These are phyloP conservation scores for Penicillium sp. DNA, from an alignment of 2,329 filamentous ascomycete species.

Conservation along the genomic window DNA sequence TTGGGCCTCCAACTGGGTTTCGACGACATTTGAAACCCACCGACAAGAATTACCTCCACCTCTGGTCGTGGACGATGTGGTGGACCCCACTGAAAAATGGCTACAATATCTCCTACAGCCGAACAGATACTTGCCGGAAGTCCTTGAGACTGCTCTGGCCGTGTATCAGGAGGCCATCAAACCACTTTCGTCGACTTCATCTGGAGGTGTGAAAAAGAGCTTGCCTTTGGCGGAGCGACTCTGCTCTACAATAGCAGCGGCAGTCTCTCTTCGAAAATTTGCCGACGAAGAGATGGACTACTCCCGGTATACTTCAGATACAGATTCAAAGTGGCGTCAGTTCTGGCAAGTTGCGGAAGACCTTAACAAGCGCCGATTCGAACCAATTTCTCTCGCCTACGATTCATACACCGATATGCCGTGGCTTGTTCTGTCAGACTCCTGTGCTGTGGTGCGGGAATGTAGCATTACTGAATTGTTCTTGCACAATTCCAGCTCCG, in stretches of 20 bases:
- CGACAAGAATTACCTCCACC: slow-evolving; percentile 54
- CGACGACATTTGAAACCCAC: slow-evolving; percentile 61
- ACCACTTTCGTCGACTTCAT: slow-evolving; percentile 32
- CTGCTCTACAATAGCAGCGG: slow-evolving; percentile 67
- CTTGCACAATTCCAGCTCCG: slow-evolving; percentile 61
- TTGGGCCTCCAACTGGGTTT: slow-evolving; percentile 69
- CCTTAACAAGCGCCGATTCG: slow-evolving; percentile 79
- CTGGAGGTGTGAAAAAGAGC: slow-evolving; percentile 46
- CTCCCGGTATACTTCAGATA: slow-evolving; percentile 68
- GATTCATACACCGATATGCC: slow-evolving; percentile 69
- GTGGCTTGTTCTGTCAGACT: slow-evolving; percentile 82
- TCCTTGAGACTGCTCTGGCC: slow-evolving; percentile 76
- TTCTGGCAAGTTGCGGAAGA: slow-evolving; percentile 85
- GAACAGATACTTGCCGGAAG: slow-evolving; percentile 74
- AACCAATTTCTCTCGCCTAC: slow-evolving; percentile 73
- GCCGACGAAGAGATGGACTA: slow-evolving; percentile 69
- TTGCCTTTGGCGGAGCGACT: slow-evolving; percentile 72
- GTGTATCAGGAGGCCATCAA: slow-evolving; percentile 71
- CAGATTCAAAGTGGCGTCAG: slow-evolving; percentile 81
- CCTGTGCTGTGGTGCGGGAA: slow-evolving; percentile 72
- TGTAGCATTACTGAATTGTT: slow-evolving; percentile 77
- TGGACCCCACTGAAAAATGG: slow-evolving; percentile 80
- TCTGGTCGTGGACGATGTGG: slow-evolving; percentile 62
- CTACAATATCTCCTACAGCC: slow-evolving; percentile 78
- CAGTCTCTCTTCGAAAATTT: slow-evolving; percentile 62